Base-by-base conservation (phyloP, 2,329 filamentous ascomycete genomes). In the Xylariaceae sp. region DNA sequence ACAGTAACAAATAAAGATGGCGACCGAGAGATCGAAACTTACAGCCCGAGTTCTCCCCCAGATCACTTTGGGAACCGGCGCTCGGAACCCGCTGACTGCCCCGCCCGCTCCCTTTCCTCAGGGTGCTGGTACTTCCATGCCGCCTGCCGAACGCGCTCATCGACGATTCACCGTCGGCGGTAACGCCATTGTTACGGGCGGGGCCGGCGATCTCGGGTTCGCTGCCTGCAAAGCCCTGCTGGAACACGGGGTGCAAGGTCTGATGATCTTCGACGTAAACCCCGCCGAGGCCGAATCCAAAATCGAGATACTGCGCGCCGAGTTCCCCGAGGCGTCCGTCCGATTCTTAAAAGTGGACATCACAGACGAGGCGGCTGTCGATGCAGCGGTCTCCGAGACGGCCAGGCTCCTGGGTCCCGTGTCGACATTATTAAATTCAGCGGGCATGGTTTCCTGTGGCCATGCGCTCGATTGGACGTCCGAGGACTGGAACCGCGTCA, bases 391-490 rank as follows among this genome's bases (percentile, higher is more conserved):
- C 6, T 52, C 49, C 2, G 54, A 62, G 39, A 67, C 68, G 0
- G 62, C 67, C 35, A 61, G 62, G 11, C 19, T 57, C 9, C 53
- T 64, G 1, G 50, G 61, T 9, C 35, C 53, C 31, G 35, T 87
- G 2, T 74, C 80, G 55, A 78, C 80, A 43, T 70, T 87, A 1
- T 76, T 81, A 60, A 84, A 80, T 61, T 87, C 88, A 62, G 87
- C 85, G 0, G 87, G 87, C 4, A 77, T 90, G 0, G 87, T 89
- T 0, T 77, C 76, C 39, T 86, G 80, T 60, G 73, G 77, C 0
- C 78, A 82, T 57, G 80, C 86, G 0, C 68, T 87, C 1, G 80
- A 85, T 1, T 82, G 85, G 72, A 70, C 75, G 0, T 69, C 77
- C 0, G 72, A 74, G 1, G 75, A 86, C 60, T 91, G 83, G 78